phyloP scores from a whole-genome alignment of 2,329 filamentous ascomycete genomes.

The Botryosphaeria agaves region DNA sequence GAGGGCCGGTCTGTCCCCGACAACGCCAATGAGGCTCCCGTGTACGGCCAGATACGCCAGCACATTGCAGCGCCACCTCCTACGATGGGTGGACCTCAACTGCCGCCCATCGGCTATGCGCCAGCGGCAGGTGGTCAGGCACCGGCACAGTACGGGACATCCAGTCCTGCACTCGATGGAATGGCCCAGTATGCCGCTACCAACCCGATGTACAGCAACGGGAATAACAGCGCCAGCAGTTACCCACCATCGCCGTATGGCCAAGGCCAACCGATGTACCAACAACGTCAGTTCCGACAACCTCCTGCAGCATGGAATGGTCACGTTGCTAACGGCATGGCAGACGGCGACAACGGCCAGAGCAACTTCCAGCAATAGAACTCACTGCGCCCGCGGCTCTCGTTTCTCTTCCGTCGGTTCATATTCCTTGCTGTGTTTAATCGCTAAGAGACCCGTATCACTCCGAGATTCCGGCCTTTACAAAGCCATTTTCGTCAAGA shows the following conservation, averaged over 20 bases:
- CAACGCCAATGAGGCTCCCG: slow-evolving; percentile 29
- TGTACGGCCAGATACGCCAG: slow-evolving; percentile 26
- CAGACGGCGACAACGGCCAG: neutral
- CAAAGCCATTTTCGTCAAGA: no score
- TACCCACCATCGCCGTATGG: slow-evolving; percentile 34
- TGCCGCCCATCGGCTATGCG: slow-evolving; percentile 34
- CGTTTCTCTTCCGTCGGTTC: no score
- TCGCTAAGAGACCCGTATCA: no score
- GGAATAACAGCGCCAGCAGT: slow-evolving; percentile 25
- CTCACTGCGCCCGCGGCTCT: no score
- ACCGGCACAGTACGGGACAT: slow-evolving; percentile 27
- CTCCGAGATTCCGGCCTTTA: no score
- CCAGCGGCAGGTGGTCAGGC: slow-evolving; percentile 25
- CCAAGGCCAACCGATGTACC: slow-evolving; percentile 29
- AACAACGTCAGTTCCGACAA: slow-evolving; percentile 18
- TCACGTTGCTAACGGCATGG: neutral
- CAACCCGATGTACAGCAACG: slow-evolving; percentile 24
- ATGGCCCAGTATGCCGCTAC: slow-evolving; percentile 29
- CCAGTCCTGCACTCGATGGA: slow-evolving; percentile 27
- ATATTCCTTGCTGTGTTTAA: no score
- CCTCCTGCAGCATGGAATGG: neutral
- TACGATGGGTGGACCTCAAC: slow-evolving; percentile 27
- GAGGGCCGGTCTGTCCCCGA: slow-evolving; percentile 36
- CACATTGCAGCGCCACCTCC: slow-evolving; percentile 25
- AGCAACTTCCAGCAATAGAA: no score